phyloP scores from a whole-genome alignment of 495 filamentous ascomycete genomes.

The Schizothecium vesticola region DNA sequence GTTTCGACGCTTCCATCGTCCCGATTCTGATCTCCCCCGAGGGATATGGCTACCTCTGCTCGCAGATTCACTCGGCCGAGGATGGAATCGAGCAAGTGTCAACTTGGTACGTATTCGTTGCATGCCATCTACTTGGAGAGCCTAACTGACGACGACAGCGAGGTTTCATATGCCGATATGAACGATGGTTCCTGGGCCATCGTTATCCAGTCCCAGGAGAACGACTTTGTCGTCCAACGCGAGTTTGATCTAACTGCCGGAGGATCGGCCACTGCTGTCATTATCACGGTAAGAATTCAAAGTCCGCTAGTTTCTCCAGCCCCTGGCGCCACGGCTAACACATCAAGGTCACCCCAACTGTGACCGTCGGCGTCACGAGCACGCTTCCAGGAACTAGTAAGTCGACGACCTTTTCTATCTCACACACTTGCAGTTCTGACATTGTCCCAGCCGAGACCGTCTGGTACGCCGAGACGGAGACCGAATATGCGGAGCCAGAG shows the following conservation, averaged over 20 bases:
- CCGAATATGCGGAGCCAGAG: constrained; percentile 16
- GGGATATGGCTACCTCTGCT: constrained; percentile 24
- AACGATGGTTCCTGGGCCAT: constrained; percentile 20
- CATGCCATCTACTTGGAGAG: background rate
- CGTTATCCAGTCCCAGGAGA: constrained; percentile 20
- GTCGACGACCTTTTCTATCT: background rate
- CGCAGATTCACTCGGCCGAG: constrained; percentile 19
- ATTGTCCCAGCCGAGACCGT: constrained; percentile 14
- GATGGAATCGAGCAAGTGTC: constrained; percentile 23
- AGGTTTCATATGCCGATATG: constrained; percentile 22
- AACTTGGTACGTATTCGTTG: constrained; percentile 16
- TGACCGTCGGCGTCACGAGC: constrained; percentile 18
- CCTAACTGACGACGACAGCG: constrained; percentile 9
- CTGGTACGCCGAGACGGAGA: constrained; percentile 19
- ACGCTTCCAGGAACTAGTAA: constrained; percentile 18
- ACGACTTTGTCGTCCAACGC: constrained; percentile 22
- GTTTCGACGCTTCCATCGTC: constrained; percentile 21
- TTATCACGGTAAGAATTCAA: constrained; percentile 17
- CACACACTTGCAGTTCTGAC: background rate
- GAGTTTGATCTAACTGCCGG: constrained; percentile 21
- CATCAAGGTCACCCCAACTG: constrained; percentile 20
- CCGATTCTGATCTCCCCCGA: constrained; percentile 29
- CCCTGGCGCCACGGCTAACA: background rate
- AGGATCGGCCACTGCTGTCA: constrained; percentile 12
- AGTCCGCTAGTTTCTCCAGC: background rate